Evolutionary conservation across 257 asterid genomes (phyloP), one percentile per base, ranked within the genome.

Genomic region (Primulina huaijiensis): DNA sequence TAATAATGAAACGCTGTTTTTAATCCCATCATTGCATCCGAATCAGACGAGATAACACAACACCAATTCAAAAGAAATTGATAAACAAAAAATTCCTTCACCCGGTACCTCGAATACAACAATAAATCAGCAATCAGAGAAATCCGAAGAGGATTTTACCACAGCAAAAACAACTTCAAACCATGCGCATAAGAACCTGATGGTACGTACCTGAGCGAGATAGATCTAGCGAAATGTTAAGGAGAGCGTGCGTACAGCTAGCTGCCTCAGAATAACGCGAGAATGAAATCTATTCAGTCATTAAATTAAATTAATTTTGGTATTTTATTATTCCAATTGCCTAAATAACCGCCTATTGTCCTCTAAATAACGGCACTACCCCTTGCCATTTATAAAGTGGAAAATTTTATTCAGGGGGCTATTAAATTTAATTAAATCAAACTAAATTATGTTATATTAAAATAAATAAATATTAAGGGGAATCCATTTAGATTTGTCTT

Each of bases 251-350:
- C 29, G 66, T 57, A 59, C 73, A 74, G 78, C 33, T 59, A 72
- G 74, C 72, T 52, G 82, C 85, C 70, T 68, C 64, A 74, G 73
- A 71, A 40, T n/a, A 74, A 76, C 79, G 82, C 77, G 69, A 65
- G 59, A 5, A 40, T 11, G 17, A 40, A 37, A 40, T 40, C 52
- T 40, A 0, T 9, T 37, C 46, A 37, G 46, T 3, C 46, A 37
- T 2, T 37, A 30, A 30, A 30, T 30, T 1, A 30, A 30, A 30
- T 1, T 30, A 30, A 40, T 40, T 8, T 8, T 8, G 7, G 23
- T 21, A 21, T 21, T 21, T 21, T 21, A 0, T 1, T 8, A 9
- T 40, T 40, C 52, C 17, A 40, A 40, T 11, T 40, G 5, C 52
- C 52, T 40, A 2, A 38, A 38, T 38, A 8, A 38, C 50, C 50